phyloP scores from a whole-genome alignment of 2,329 filamentous ascomycete species.

The Ophiobolus disseminans region DNA sequence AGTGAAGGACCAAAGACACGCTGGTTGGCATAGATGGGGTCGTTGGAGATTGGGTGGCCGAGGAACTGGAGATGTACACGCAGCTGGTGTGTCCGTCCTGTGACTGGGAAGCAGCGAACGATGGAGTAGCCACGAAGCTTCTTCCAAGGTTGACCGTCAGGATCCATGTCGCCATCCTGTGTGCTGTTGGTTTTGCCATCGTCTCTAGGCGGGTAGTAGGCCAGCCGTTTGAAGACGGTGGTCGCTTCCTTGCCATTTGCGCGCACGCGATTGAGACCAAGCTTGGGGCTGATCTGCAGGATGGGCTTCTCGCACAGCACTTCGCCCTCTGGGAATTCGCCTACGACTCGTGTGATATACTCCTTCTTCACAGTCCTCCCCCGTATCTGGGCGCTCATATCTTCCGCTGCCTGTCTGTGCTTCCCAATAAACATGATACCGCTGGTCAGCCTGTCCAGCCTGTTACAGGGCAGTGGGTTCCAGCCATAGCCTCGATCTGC shows the following conservation, averaged over 20 bases:
- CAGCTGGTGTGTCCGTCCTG: constrained; percentile 92
- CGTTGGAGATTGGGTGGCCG: constrained; percentile 94
- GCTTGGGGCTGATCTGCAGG: constrained; percentile 89
- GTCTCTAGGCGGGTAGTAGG: constrained; percentile 77
- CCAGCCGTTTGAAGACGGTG: constrained; percentile 89
- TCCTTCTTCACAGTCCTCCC: constrained; percentile 89
- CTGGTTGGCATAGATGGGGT: constrained; percentile 96
- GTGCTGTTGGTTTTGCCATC: constrained; percentile 17
- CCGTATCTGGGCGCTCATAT: constrained; percentile 77
- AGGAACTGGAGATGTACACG: constrained; percentile 94
- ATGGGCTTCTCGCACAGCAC: constrained; percentile 94
- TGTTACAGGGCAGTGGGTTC: constrained; percentile 79
- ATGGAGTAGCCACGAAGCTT: constrained; percentile 82
- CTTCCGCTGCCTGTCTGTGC: constrained; percentile 77
- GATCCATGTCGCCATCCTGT: constrained; percentile 23
- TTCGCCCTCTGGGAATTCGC: constrained; percentile 89
- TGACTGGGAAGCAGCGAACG: constrained; percentile 90
- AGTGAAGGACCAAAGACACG: constrained; percentile 86
- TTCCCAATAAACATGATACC: constrained; percentile 99
- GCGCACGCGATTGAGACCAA: constrained; percentile 92
- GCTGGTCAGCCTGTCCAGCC: constrained; percentile 91
- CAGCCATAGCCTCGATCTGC: constrained; percentile 69
- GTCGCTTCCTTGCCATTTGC: constrained; percentile 89
- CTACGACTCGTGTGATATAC: constrained; percentile 89
- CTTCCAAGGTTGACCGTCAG: constrained; percentile 57